Evolutionary conservation across 2,329 filamentous ascomycete genomes (phyloP), one percentile per base, ranked within the genome.

Genomic region (Apiospora pterosperma): DNA sequence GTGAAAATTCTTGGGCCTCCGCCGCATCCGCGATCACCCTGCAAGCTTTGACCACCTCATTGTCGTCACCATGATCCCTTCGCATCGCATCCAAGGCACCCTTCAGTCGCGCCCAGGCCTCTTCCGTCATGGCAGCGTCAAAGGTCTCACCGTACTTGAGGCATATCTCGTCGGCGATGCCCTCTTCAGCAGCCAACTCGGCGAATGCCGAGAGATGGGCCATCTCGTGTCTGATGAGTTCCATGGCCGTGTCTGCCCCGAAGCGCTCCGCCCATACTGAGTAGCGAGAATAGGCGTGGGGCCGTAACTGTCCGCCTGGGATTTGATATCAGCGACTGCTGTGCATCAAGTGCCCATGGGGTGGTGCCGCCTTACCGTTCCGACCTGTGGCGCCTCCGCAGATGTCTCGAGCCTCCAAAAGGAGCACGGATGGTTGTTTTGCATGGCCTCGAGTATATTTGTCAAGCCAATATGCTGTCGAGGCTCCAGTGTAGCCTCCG

Each of bases 61-160:
- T 67, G 34, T 73, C 69, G 16, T 67, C 67, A 28, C 73, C 73
- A 41, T 72, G 69, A 21, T 75, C 73, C 5, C 61, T 68, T 31
- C 67, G 67, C 66, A 76, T 73, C 3, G 66, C 67, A 3, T 74
- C 72, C 34, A 70, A 72, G 23, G 72, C 71, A 39, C 66, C 68
- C 41, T 70, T 72, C 2, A 76, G 66, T 11, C 73, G 64, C 3
- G 42, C 55, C 74, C 71, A 75, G 21, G 73, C 73, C 61, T 74
- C 71, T 5, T 72, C 69, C 1, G 74, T 72, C 73, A 76, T 76
- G 1, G 72, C 73, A 16, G 72, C 74, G 64, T 76, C 74, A 59
- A 75, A 76, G 3, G 74, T 76, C 65, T 75, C 70, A 23, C 73
- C 72, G 8, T 74, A 70, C 21, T 70, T 69, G 38, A 76, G 67